Evolutionary conservation across 768 basidiomycete species (phyloP).

Genomic region (Boletus barrowsii): DNA sequence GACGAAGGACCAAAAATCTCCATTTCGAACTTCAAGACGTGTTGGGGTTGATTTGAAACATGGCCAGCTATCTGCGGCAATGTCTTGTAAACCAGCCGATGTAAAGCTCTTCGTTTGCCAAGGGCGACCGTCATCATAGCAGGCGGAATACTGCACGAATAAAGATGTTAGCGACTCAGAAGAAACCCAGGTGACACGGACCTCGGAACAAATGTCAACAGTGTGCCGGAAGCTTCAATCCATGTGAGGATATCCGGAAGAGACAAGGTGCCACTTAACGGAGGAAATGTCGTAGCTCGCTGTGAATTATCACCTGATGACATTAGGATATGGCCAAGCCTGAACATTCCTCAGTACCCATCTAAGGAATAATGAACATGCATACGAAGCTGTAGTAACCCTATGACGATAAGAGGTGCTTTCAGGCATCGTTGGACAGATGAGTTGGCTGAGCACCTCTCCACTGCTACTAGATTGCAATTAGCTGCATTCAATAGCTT

Average conservation of each 20-base stretch:
- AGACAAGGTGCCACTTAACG: slow-evolving; percentile 40
- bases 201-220: slow-evolving; percentile 52
- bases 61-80: slow-evolving; percentile 18
- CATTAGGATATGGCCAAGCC: slow-evolving; percentile 62
- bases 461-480: slow-evolving; percentile 10
- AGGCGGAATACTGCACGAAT: slow-evolving; percentile 37
- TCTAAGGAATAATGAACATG: neutral
- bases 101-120: slow-evolving; percentile 35
- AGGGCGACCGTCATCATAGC: slow-evolving; percentile 31
- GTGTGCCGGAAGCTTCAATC: slow-evolving; percentile 35
- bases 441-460: slow-evolving; percentile 14
- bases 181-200: slow-evolving; percentile 19
- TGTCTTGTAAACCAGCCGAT: slow-evolving; percentile 49
- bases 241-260: slow-evolving; percentile 45
- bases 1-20: slow-evolving; percentile 16
- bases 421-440: slow-evolving; percentile 3
- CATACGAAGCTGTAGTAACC: slow-evolving; percentile 41
- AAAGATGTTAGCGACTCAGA: neutral
- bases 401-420: slow-evolving; percentile 6
- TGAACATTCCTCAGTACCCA: slow-evolving; percentile 24
- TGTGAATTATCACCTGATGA: slow-evolving; percentile 34
- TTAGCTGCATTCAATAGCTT: slow-evolving; percentile 5
- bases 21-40: slow-evolving; percentile 42
- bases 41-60: slow-evolving; percentile 5
- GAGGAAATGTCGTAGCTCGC: slow-evolving; percentile 43